Evolutionary conservation across 768 basidiomycete genomes (phyloP).

Genomic region (Nidularia pulvinata): DNA sequence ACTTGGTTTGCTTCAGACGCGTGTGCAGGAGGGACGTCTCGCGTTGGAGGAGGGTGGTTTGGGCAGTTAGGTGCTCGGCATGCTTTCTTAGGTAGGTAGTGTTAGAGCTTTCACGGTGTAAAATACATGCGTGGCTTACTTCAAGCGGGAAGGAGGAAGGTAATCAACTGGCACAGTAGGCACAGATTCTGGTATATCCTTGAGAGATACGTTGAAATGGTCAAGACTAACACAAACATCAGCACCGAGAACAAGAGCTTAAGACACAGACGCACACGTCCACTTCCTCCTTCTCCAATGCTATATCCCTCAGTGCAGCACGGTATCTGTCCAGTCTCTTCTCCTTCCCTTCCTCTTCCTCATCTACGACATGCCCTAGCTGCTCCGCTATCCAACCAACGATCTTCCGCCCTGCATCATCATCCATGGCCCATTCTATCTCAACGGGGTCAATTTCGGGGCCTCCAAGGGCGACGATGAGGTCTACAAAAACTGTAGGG

Average conservation of each 20-base stretch:
- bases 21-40: constrained; percentile 20
- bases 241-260: background rate
- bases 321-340: background rate
- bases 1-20: constrained; percentile 27
- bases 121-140: constrained; percentile 5
- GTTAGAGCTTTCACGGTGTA: background rate
- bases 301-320: constrained; percentile 21
- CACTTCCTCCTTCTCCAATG: constrained; percentile 25
- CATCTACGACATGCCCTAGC: constrained; percentile 6
- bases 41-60: constrained; percentile 21
- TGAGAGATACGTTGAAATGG: background rate
- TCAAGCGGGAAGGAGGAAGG: constrained; percentile 13
- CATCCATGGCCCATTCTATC: constrained; percentile 26
- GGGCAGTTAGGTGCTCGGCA: constrained; percentile 15
- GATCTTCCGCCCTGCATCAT: constrained; percentile 25
- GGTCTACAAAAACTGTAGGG: constrained; percentile 1
- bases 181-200: background rate
- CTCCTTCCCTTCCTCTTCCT: constrained; percentile 1
- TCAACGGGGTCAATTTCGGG: constrained; percentile 20
- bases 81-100: constrained; percentile 13
- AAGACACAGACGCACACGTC: constrained; percentile 14
- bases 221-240: background rate
- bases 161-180: constrained; percentile 8
- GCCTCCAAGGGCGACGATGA: constrained; percentile 25
- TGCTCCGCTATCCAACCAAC: constrained; percentile 31